Evolutionary conservation across 73 alveolate genomes (phyloP).

Genomic region (Tetrahymena malaccensis): DNA sequence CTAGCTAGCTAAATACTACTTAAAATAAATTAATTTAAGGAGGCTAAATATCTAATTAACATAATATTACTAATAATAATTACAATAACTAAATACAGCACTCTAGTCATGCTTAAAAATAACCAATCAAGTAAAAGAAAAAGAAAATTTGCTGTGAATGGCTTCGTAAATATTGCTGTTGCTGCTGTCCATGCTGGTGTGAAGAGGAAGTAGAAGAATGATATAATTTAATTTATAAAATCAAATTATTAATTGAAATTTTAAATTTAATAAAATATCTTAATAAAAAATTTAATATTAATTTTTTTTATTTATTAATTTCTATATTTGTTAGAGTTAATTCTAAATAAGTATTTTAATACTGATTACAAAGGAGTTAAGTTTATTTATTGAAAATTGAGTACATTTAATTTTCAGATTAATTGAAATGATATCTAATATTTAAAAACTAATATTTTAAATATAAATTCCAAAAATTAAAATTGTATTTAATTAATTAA

Average conservation of each 20-base stretch:
- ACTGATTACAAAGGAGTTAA: too few relatives aligned
- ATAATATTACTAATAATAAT: background rate
- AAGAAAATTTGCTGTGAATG: background rate
- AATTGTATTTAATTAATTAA: too few relatives aligned
- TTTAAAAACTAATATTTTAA: too few relatives aligned
- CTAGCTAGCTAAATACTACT: background rate
- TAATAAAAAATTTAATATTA: too few relatives aligned
- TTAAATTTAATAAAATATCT: too few relatives aligned
- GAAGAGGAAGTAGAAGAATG: background rate
- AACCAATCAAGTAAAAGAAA: background rate
- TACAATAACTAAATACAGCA: background rate
- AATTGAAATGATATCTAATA: too few relatives aligned
- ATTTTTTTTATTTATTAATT: too few relatives aligned
- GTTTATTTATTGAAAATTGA: too few relatives aligned
- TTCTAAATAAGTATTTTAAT: too few relatives aligned
- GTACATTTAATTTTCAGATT: too few relatives aligned
- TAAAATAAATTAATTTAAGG: background rate
- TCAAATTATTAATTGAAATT: background rate
- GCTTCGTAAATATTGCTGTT: background rate
- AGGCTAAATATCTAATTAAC: background rate
- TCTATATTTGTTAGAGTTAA: too few relatives aligned
- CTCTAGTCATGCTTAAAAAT: background rate
- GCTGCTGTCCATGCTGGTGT: background rate
- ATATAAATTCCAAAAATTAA: too few relatives aligned
- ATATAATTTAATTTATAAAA: background rate